Base-by-base conservation (phyloP, 2,329 filamentous ascomycete genomes). In the Plenodomus biglobosus region DNA sequence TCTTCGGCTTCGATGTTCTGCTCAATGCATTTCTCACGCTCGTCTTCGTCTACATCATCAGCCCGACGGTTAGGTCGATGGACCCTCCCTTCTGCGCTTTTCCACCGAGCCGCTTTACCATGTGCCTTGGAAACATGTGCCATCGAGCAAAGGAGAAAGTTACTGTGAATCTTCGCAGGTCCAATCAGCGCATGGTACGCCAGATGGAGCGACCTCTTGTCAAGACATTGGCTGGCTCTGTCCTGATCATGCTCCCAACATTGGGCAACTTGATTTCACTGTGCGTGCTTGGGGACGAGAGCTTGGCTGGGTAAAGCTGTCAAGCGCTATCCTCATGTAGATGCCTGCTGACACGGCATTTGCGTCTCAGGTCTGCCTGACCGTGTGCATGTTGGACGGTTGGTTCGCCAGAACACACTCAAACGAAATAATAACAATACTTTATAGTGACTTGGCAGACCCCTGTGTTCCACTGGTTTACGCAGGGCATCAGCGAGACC, bases 321-420 rank as follows among this genome's bases (percentile, higher is more conserved):
- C 19, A 21, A 11, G n/a, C 8, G 10, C 15, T n/a, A 3, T 19
- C 2, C 3, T 16, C 6, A 42, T 10, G 15, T 15, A 3, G 24
- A 18, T 19, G 7, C 7, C 11, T 15, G 17, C 47, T 50, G 16
- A 50, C 27, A 3, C 17, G 2, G 20, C 20, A 20, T n/a, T 3
- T 34, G 8, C 17, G 37, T 17, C 8, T n/a, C 6, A 52, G 49
- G 16, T 76, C 3, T 76, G 74, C 47, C 65, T 74, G 42, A 68
- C 63, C 0, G 55, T 72, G 1, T 77, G 75, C 55, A 71, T 65
- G 1, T 52, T 73, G 10, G 74, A 76, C 47, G 65, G 74, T 75
- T 58, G 34, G 67, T 53, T 18, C 38, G 10, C 27, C 8, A 30
- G 11, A 36, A 16, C 21, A 30, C 6, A 7, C 27, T 32, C 6